Evolutionary conservation across 768 basidiomycete genomes (phyloP).

Genomic region (Lentinula aciculospora): DNA sequence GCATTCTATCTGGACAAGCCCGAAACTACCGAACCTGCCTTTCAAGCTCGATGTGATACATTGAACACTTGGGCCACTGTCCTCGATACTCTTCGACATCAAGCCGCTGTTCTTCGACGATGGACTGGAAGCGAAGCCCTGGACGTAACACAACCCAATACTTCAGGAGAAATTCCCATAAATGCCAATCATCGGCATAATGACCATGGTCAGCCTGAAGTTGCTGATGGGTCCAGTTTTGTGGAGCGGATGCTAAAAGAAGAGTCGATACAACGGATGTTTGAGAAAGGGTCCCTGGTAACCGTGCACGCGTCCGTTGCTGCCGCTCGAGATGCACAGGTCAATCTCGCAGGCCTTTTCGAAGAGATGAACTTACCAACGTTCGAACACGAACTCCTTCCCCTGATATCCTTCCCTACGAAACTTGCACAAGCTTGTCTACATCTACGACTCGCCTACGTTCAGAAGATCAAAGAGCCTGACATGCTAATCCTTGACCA

Average conservation of each 20-base stretch:
- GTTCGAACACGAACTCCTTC: slow-evolving; percentile 84
- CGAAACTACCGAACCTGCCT: slow-evolving; percentile 53
- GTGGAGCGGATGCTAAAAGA: slow-evolving; percentile 93
- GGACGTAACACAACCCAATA: slow-evolving; percentile 79
- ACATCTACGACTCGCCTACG: slow-evolving; percentile 84
- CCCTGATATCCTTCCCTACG: slow-evolving; percentile 94
- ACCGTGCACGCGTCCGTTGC: slow-evolving; percentile 86
- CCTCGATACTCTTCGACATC: slow-evolving; percentile 75
- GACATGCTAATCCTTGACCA: slow-evolving; percentile 90
- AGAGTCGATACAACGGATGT: slow-evolving; percentile 91
- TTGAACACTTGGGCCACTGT: slow-evolving; percentile 92
- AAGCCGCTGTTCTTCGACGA: slow-evolving; percentile 73
- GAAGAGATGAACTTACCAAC: slow-evolving; percentile 86
- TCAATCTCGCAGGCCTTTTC: slow-evolving; percentile 71
- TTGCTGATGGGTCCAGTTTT: slow-evolving; percentile 74
- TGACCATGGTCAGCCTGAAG: slow-evolving; percentile 33
- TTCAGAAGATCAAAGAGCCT: slow-evolving; percentile 82
- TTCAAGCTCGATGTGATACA: slow-evolving; percentile 82
- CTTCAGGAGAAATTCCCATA: slow-evolving; percentile 53
- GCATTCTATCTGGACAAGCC: slow-evolving; percentile 79
- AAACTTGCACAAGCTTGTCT: slow-evolving; percentile 90
- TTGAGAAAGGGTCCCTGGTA: slow-evolving; percentile 84
- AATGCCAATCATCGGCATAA: slow-evolving; percentile 22
- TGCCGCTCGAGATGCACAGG: slow-evolving; percentile 81
- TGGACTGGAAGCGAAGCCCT: slow-evolving; percentile 95